Evolutionary conservation across 805 yeast species (phyloP), one percentile per base, ranked within the genome.

Genomic region (Barnettozyma pratensis): DNA sequence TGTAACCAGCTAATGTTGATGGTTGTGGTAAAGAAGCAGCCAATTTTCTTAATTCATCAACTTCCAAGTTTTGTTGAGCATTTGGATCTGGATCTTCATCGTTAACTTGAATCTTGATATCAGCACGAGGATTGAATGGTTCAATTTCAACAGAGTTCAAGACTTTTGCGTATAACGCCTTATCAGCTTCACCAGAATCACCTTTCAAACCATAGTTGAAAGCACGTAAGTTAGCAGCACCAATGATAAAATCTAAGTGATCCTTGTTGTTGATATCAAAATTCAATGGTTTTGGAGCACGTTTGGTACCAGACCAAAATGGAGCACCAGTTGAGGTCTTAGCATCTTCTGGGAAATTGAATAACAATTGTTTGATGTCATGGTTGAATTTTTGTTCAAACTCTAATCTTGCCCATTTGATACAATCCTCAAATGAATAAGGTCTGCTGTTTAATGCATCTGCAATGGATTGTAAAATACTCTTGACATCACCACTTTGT

Each of bases 251-350:
- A 59, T 86, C 80, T 65, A 83, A 77, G 66, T 92, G 97, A 59
- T 88, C 86, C 10, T 75, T 74, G 63, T 89, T 81, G 59, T 80
- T 72, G 56, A 85, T 74, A 62, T 90, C 92, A 64, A 94, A 90
- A 11, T 55, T 73, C 54, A 90, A 75, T n/a, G 96, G 88, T 41
- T 76, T 79, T 43, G 99, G 99, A 19, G 96, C 96, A 66, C 98
- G 83, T 71, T 94, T 94, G 34, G 98, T 94, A 48, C 97, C 97
- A 25, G 96, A 80, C 99, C 99, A 94, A 70, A 94, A 94, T 58
- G 95, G 94, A 32, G 84, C 90, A 47, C 99, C 99, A 44, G 76
- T 76, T 0, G 96, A 81, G 4, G 97, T 94, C 40, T 77, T 83
- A 4, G 98, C 94, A 69, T 94, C 99, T 52, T 78, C 80, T 25